Evolutionary conservation across 768 basidiomycete species (phyloP), one percentile per base, ranked within the genome.

Genomic region (Auriscalpium orientale): DNA sequence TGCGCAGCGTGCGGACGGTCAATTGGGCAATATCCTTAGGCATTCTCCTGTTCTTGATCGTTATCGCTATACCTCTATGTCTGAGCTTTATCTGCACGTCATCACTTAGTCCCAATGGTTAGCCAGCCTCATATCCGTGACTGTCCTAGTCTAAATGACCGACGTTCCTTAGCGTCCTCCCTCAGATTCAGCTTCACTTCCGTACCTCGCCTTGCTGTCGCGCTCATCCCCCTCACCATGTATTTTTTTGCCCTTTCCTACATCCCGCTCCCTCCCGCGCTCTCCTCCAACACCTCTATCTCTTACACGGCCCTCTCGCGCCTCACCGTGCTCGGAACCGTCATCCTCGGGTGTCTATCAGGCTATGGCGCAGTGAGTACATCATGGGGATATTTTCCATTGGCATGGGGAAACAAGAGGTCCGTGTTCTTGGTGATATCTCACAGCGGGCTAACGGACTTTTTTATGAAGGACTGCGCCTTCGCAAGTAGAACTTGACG

Each of bases 331-430:
- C 69, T 92, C 20, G 91, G 91, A 2, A 91, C 85, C 0, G 74
- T 84, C 34, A 79, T 91, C 55, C 82, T 93, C n/a, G 91, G 91
- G 6, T 65, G 84, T 3, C 74, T 93, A 6, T 89, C 90, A 0
- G 91, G 91, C 0, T 86, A 89, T 58, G 89, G 89, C 59, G 84
- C 88, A 3, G 74, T 87, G 49, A 82, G 77, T 59, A 84, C 79
- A 47, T 78, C 82, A 0, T 88, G 87, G 86, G 70, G 69, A 6
- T 82, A 77, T 63, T 66, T 85, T 12, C 82, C 82, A 0, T 66
- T 72, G 38, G 60, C 74, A 16, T 72, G 71, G 7, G 62, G 68
- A 4, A 62, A 50, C 8, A 36, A 35, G 8, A 68, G 62, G 71
- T 67, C 54, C 21, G 64, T 60, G 16, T 56, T 34, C 18, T 22